Evolutionary conservation across 169 alveolate species (phyloP).

Genomic region (Babesia caballi): DNA sequence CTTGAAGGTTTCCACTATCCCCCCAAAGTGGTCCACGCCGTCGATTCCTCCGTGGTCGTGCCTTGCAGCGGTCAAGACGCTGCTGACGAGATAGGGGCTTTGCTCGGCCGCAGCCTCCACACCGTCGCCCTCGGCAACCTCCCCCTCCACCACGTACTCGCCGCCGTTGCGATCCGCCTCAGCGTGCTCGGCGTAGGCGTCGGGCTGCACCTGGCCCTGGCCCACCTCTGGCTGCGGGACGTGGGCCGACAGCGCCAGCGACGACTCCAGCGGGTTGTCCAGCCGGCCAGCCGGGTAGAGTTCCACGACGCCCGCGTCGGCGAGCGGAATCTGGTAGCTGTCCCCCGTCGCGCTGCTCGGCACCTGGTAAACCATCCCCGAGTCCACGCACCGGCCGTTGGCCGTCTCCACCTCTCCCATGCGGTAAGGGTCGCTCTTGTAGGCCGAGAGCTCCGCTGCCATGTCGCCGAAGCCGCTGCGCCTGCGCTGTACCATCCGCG

Average conservation of each 20-base stretch:
- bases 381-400: not conserved
- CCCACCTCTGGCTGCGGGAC: not conserved
- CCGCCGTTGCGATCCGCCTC: not conserved
- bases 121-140: too few relatives aligned
- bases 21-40: slow-evolving; percentile 18
- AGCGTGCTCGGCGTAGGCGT: not conserved
- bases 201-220: not conserved
- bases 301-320: not conserved
- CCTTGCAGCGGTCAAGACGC: too few relatives aligned
- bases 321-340: not conserved
- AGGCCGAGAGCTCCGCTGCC: not conserved
- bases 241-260: not conserved
- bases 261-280: not conserved
- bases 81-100: too few relatives aligned
- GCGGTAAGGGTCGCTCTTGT: slow-evolving; percentile 1
- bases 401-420: not conserved
- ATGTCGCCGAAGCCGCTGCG: not conserved
- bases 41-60: not conserved
- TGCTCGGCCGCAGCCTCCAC: too few relatives aligned
- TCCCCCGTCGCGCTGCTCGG: too few relatives aligned
- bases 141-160: not conserved
- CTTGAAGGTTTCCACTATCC: slow-evolving; percentile 12
- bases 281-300: not conserved
- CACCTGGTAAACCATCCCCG: not conserved
- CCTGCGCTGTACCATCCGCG: not conserved